Evolutionary conservation across 768 basidiomycete genomes (phyloP), one percentile per base, ranked within the genome.

Genomic region (Chlorophyllum brunneum): DNA sequence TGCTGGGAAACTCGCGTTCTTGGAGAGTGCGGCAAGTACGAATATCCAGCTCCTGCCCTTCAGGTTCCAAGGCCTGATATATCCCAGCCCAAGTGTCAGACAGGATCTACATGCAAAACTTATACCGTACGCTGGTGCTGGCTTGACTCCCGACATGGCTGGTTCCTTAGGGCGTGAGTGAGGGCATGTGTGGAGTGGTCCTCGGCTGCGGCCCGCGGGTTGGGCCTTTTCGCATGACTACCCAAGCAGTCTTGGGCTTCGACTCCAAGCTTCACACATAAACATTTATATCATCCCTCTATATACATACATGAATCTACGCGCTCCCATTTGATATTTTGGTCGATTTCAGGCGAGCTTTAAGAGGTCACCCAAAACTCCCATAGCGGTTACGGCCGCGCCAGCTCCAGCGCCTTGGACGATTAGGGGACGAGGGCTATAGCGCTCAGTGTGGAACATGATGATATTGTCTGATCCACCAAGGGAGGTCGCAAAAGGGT

Each of bases 341-440:
- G n/a, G n/a, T n/a, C n/a, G n/a, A n/a, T n/a, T n/a, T n/a, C n/a
- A n/a, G n/a, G n/a, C n/a, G 20, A 40, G 39, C 20, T 40, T 40
- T 60, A 78, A 1, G 63, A 64, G 26, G 64, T 98, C 95, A 41
- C 88, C 85, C 58, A 95, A 77, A 13, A 98, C 94, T 6, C 97
- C 97, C 92, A 98, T 98, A 0, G 97, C 97, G 27, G 97, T 99
- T 11, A 98, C 95, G 22, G 88, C 93, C 1, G 93, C 93, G n/a
- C 97, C 97, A 0, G 97, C 97, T 2, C 97, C 97, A 0, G 95
- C 86, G 44, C 97, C 97, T 63, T 98, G 95, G 29, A 99, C 79
- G 55, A 98, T 91, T 51, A 99, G 73, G 1, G 97, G 95, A 36
- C 93, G 73, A 6, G 85, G 79, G 2, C 86, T 84, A 64, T 99